Evolutionary conservation across 495 filamentous ascomycete genomes (phyloP), one percentile per base, ranked within the genome.

Genomic region (Opeltia flavorubescens): DNA sequence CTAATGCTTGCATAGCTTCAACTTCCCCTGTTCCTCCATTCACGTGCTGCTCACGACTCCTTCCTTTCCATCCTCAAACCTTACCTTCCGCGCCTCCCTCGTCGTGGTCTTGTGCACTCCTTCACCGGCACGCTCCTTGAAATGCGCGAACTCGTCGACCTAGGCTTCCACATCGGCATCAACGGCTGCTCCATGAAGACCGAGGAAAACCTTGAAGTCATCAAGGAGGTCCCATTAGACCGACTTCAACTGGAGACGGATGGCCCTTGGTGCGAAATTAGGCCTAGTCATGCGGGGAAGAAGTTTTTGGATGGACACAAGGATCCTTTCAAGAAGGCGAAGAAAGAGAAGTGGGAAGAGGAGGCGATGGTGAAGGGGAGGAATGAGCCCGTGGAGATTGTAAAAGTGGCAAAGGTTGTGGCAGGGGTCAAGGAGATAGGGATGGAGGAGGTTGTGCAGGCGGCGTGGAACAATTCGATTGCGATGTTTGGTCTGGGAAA

Each of bases 171-270:
- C 57, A 74, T 95, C 43, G 86, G 89, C 17, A 71, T 93, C 23
- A 95, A 95, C 57, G 89, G 89, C 18, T 94, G 89, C 60, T 86
- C 81, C 54, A 74, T 95, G 70, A 94, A 95, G 67, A 94, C 86
- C 1, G 81, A 79, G 13, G 86, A 91, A 59, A 94, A 94, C 49
- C 68, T 93, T 17, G 80, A 72, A 5, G 86, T 94, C 4, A 85
- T 93, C 0, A 75, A 71, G 48, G 75, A 81, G 50, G 72, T 95
- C 21, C 81, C 78, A 5, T 63, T 95, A 27, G 75, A 79, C 18
- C 54, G 77, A 41, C 57, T 95, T 39, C 89, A 94, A 72, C 74
- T 95, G 36, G 88, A 95, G 71, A 95, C 88, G 5, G 89, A 95
- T 64, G 89, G 89, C 7, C 88, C 88, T 25, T 95, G 89, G 88